These are phyloP conservation scores for Zarea fungicola DNA, from an alignment of 2,329 filamentous ascomycete genomes.

Conservation along the genomic window DNA sequence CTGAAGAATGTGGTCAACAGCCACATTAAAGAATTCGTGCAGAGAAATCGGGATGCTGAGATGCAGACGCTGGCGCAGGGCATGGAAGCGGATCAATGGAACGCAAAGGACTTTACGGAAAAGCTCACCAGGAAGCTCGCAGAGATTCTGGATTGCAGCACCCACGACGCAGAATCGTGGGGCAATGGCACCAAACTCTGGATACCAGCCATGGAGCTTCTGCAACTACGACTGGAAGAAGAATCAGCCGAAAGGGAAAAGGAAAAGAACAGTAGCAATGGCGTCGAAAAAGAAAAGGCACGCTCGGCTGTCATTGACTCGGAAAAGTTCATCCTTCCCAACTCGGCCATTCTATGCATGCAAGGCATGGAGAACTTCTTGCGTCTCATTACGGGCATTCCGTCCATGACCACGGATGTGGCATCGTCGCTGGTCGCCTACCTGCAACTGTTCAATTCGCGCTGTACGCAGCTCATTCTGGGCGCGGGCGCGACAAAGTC, in stretches of 20 bases:
- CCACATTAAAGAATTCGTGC: slow-evolving; percentile 77
- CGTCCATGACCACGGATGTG: slow-evolving; percentile 82
- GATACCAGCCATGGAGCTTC: slow-evolving; percentile 40
- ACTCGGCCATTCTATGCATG: slow-evolving; percentile 76
- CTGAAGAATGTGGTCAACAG: slow-evolving; percentile 75
- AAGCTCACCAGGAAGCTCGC: slow-evolving; percentile 54
- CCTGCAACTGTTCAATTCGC: slow-evolving; percentile 89
- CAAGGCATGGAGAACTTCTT: slow-evolving; percentile 77
- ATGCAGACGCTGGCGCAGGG: slow-evolving; percentile 69
- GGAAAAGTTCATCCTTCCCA: slow-evolving; percentile 79
- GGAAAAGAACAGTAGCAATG: slow-evolving; percentile 31
- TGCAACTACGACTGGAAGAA: slow-evolving; percentile 28
- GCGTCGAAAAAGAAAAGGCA: slow-evolving; percentile 55
- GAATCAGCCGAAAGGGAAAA: slow-evolving; percentile 28
- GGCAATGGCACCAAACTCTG: slow-evolving; percentile 54
- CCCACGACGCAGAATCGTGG: slow-evolving; percentile 64
- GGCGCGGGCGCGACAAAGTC: slow-evolving; percentile 86
- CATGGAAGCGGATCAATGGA: slow-evolving; percentile 80
- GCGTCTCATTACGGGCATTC: slow-evolving; percentile 76
- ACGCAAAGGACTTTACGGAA: slow-evolving; percentile 68
- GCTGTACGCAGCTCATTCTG: slow-evolving; percentile 92
- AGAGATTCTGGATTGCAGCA: slow-evolving; percentile 64
- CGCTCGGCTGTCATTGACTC: slow-evolving; percentile 74
- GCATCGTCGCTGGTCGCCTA: slow-evolving; percentile 76
- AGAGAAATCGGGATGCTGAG: slow-evolving; percentile 63